A percentile compares a stretch with the other conserved stretches of the same genome.
phyloP scores from a whole-genome alignment of 2,329 filamentous ascomycete genomes.

The Cladobotryum mycophilum region DNA sequence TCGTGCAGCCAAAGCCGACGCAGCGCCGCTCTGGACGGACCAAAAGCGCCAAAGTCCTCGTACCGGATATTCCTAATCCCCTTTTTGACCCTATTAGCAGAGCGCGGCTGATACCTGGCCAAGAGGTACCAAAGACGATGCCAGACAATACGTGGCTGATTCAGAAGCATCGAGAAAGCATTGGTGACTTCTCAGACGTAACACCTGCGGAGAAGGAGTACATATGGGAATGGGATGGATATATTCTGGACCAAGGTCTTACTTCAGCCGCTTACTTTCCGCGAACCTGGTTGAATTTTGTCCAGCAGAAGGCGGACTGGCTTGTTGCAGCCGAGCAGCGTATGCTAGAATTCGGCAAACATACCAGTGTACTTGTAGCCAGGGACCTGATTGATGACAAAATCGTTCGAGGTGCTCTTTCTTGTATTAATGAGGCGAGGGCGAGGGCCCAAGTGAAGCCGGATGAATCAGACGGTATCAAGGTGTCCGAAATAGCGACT shows the following conservation, averaged over 20 bases:
- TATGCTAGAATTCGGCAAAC: slow-evolving; percentile 50
- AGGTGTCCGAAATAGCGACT: slow-evolving; percentile 12
- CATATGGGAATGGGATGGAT: slow-evolving; percentile 52
- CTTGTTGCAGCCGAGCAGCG: slow-evolving; percentile 42
- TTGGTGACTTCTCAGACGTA: slow-evolving; percentile 52
- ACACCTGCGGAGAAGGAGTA: slow-evolving; percentile 50
- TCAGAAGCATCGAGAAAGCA: slow-evolving; percentile 52
- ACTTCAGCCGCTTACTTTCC: slow-evolving; percentile 48
- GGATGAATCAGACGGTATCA: slow-evolving; percentile 10
- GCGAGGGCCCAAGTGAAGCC: slow-evolving; percentile 16
- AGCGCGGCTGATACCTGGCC: slow-evolving; percentile 42
- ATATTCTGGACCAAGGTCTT: slow-evolving; percentile 44
- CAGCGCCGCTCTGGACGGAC: slow-evolving; percentile 11
- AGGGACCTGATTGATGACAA: slow-evolving; percentile 41
- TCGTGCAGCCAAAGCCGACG: slow-evolving; percentile 12
- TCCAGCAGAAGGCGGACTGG: slow-evolving; percentile 46
- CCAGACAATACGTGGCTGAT: slow-evolving; percentile 49
- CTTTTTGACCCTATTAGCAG: slow-evolving; percentile 55
- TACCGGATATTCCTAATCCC: slow-evolving; percentile 45
- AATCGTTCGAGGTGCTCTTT: slow-evolving; percentile 37
- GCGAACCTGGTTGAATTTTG: slow-evolving; percentile 46
- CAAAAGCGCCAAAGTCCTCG: slow-evolving; percentile 28
- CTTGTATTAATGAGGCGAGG: slow-evolving; percentile 38
- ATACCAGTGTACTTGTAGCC: slow-evolving; percentile 45
- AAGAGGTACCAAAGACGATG: slow-evolving; percentile 37